phyloP scores from a whole-genome alignment of 805 yeast species.

The Ogataea henricii region DNA sequence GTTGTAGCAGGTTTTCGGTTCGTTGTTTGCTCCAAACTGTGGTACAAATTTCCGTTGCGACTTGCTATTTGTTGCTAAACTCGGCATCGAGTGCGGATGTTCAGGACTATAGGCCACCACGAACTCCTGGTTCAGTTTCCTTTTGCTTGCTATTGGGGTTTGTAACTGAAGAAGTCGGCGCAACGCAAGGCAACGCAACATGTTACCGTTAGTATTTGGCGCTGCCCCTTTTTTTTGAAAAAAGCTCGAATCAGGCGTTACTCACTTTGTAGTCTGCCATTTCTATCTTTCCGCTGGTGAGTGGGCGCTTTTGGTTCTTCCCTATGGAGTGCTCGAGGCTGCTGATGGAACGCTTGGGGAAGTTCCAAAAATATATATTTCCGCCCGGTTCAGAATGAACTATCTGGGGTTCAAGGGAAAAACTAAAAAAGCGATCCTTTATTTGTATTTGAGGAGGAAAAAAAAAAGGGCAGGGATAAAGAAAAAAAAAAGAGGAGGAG shows the following conservation, averaged over 20 bases:
- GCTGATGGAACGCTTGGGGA: not conserved
- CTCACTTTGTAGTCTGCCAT: constrained; percentile 23
- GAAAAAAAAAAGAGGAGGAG: not conserved
- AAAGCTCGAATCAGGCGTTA: constrained; percentile 1
- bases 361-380: not conserved
- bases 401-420: not conserved
- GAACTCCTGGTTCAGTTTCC: constrained; percentile 22
- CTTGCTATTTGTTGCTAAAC: constrained; percentile 16
- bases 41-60: constrained; percentile 19
- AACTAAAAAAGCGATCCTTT: not conserved
- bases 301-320: not conserved
- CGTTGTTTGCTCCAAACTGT: constrained; percentile 14
- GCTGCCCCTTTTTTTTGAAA: constrained; percentile 7
- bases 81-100: constrained; percentile 23
- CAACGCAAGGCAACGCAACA: constrained; percentile 9
- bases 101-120: constrained; percentile 24
- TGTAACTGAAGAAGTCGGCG: constrained; percentile 14
- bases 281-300: not conserved
- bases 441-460: not conserved
- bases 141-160: constrained; percentile 22
- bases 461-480: not conserved
- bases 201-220: constrained; percentile 14
- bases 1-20: constrained; percentile 19
- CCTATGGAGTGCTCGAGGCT: not conserved
- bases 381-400: not conserved